Evolutionary conservation across 225 moss, liverwort and hornwort species (phyloP), one percentile per base, ranked within the genome.

Genomic region (Thuidium tamariscinum): DNA sequence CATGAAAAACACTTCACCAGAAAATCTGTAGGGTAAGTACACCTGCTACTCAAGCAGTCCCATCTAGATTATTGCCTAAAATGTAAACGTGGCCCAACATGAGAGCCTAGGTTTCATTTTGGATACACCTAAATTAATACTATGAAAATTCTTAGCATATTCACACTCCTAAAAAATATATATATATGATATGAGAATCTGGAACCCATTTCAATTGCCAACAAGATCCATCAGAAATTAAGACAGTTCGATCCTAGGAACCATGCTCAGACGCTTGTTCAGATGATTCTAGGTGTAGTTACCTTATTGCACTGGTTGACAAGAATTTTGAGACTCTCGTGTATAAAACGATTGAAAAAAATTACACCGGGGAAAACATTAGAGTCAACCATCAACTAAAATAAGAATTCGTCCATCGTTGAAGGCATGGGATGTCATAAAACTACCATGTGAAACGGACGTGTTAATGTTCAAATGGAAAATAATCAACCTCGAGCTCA

Each of bases 401-500:
- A 69, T 54, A 71, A 48, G 77, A 36, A 44, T 32, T 29, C 69
- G 49, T 49, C 65, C 26, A 64, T 62, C 41, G 65, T 84, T 52
- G 20, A 81, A 81, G 36, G 73, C 57, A 81, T 74, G 86, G 32
- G 37, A 88, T 80, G 65, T 21, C 41, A n/a, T 16, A 71, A 86
- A 67, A 71, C 59, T 41, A 86, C 29, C n/a, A 71, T 44, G 84
- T 37, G 44, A 71, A 77, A 34, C 46, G 21, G 36, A 83, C 13
- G 36, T 62, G 75, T 37, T n/a, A 39, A 88, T 36, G 46, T 56
- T 51, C 55, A 67, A 76, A 71, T 82, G 65, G 64, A 81, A 54
- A 86, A 76, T 25, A 25, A 71, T 69, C 75, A 87, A 96, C 98
- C 95, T 98, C 96, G 79, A 98, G 94, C 88, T 98, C 98, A 61